Evolutionary conservation across 2,329 filamentous ascomycete species (phyloP).

Genomic region (Fusarium hostae): DNA sequence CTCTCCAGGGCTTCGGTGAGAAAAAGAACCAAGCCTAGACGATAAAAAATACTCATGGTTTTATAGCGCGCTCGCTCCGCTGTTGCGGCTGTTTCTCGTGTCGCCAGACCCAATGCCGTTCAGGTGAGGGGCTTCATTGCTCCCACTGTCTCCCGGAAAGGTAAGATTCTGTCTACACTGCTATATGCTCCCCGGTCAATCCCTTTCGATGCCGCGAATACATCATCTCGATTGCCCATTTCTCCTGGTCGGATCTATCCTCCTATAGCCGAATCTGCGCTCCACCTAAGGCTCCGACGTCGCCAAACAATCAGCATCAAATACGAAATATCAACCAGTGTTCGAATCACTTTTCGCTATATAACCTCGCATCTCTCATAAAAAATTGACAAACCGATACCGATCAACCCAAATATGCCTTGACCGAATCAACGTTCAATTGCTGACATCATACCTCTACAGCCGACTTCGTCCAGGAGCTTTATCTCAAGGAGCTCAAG

Average conservation of each 20-base stretch:
- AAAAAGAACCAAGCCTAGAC: constrained; percentile 18
- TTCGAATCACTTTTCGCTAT: background rate
- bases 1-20: constrained; percentile 67
- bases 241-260: constrained; percentile 34
- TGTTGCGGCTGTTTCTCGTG: constrained; percentile 61
- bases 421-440: constrained; percentile 13
- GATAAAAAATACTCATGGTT: constrained; percentile 17
- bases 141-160: constrained; percentile 70
- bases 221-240: constrained; percentile 15
- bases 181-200: background rate
- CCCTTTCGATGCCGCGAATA: constrained; percentile 5
- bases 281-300: constrained; percentile 45
- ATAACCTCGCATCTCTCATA: background rate
- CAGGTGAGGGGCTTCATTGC: constrained; percentile 68
- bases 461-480: constrained; percentile 98
- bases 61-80: constrained; percentile 63
- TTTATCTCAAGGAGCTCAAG: constrained; percentile 97
- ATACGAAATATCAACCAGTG: background rate
- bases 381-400: background rate
- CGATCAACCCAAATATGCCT: background rate
- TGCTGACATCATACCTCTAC: constrained; percentile 45
- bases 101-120: constrained; percentile 54
- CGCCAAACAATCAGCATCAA: constrained; percentile 27
- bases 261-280: constrained; percentile 44
- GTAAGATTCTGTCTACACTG: constrained; percentile 56